Percentiles rank a stretch among this genome's conserved stretches.
These are phyloP conservation scores for Plenodomus tracheiphilus DNA, from an alignment of 2,329 filamentous ascomycete genomes.

Conservation along the genomic window DNA sequence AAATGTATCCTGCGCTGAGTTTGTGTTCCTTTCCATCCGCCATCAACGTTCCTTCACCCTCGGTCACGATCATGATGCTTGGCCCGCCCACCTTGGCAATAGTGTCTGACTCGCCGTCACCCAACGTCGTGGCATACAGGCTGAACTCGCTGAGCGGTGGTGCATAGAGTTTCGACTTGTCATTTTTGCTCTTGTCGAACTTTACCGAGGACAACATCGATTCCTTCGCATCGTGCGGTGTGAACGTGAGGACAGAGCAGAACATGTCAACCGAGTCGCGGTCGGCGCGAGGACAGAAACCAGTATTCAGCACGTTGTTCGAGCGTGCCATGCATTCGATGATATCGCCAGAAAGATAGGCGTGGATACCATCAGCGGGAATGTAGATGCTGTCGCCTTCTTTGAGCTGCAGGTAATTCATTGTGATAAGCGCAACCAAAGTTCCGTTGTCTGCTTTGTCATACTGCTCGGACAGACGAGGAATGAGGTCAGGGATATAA, in stretches of 20 bases:
- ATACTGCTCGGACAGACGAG: slow-evolving; percentile 67
- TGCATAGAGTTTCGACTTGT: slow-evolving; percentile 65
- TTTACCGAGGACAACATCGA: slow-evolving; percentile 56
- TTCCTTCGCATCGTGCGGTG: slow-evolving; percentile 61
- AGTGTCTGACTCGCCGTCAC: slow-evolving; percentile 61
- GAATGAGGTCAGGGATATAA: slow-evolving; percentile 67
- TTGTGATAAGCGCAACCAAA: slow-evolving; percentile 70
- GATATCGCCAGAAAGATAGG: slow-evolving; percentile 73
- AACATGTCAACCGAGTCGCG: slow-evolving; percentile 68
- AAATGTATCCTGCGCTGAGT: slow-evolving; percentile 65
- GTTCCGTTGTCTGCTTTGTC: slow-evolving; percentile 65
- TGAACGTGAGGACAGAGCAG: slow-evolving; percentile 64
- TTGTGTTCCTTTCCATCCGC: slow-evolving; percentile 57
- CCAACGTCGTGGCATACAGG: slow-evolving; percentile 64
- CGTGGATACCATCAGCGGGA: slow-evolving; percentile 73
- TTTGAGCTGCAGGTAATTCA: slow-evolving; percentile 72
- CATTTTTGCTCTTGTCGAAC: slow-evolving; percentile 58
- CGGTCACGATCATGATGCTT: slow-evolving; percentile 64
- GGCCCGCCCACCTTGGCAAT: slow-evolving; percentile 62
- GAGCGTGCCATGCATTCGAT: slow-evolving; percentile 78
- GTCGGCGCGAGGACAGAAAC: slow-evolving; percentile 71
- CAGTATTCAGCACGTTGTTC: slow-evolving; percentile 75
- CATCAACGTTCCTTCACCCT: slow-evolving; percentile 61
- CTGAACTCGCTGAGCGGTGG: slow-evolving; percentile 75
- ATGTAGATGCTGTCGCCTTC: slow-evolving; percentile 71